These are phyloP conservation scores for Scutellaria baicalensis DNA, from an alignment of 257 asterid species.

Conservation along the genomic window DNA sequence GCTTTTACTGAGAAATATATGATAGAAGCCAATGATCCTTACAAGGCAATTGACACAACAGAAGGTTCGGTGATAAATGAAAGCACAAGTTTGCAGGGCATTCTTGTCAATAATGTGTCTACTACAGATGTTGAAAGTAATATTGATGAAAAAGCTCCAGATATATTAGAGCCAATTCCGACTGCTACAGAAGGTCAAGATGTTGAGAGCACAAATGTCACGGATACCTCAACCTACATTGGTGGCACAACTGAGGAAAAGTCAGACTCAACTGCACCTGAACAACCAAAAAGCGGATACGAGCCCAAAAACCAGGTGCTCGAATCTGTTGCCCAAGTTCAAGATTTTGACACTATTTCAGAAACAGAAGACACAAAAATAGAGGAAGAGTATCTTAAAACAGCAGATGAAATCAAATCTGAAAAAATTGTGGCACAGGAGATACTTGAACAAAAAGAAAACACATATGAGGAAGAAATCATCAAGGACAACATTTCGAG, in stretches of 20 bases:
- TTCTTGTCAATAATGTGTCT: slow-evolving; percentile 13
- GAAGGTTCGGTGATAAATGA: slow-evolving; percentile 1
- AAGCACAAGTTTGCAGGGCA: slow-evolving; percentile 16
- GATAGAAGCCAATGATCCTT: not conserved
- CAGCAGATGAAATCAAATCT: slow-evolving; percentile 13
- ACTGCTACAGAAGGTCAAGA: slow-evolving; percentile 12
- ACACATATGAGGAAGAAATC: slow-evolving; percentile 7
- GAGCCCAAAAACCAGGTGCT: slow-evolving; percentile 12
- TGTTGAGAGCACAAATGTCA: not conserved
- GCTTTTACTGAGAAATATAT: not conserved
- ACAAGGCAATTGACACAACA: not conserved
- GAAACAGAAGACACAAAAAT: slow-evolving; percentile 15
- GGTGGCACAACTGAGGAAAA: slow-evolving; percentile 2
- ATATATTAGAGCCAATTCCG: not conserved
- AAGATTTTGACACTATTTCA: slow-evolving; percentile 9
- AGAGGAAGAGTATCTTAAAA: slow-evolving; percentile 18
- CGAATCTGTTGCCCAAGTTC: slow-evolving; percentile 23
- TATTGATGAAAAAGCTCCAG: slow-evolving; percentile 17
- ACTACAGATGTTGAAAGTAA: not conserved
- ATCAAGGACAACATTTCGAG: slow-evolving; percentile 5
- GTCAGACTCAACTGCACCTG: slow-evolving; percentile 6
- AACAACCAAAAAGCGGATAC: slow-evolving; percentile 9
- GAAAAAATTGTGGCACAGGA: slow-evolving; percentile 17
- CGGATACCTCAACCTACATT: slow-evolving; percentile 1
- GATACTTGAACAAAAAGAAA: slow-evolving; percentile 13